Base-by-base conservation (phyloP, 352 stramenopile genomes). In the Lagenidium giganteum region DNA sequence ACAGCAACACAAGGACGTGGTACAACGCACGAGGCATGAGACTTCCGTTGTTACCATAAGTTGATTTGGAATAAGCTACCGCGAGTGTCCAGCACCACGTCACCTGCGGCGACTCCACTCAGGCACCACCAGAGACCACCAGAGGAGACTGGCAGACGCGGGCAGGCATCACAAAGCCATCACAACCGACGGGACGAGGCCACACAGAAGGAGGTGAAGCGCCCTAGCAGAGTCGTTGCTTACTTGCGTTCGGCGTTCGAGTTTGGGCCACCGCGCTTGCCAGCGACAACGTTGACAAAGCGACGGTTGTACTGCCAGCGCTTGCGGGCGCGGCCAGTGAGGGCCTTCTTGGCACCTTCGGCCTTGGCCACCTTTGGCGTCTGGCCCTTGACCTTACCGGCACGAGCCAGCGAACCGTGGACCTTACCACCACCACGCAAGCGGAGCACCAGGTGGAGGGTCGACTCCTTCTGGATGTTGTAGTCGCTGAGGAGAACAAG, bases 341-440 rank as follows among this genome's bases (percentile, higher is more conserved):
- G 93, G 62, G 93, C 70, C 78, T 99, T 99, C 90, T 98, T 95
- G 60, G 69, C 97, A 68, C 98, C 96, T 75, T 99, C 97, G 78
- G 97, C 76, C 73, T 96, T 97, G 70, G 97, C 91, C 32, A 99
- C 96, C 93, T 99, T 99, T 61, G 96, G 97, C 37, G 97, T 99
- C 81, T 99, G 96, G 66, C 96, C 95, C 87, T 99, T 99, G 35
- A 99, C 96, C 86, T 99, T 99, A 95, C 97, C 97, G 73, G 97
- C 97, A 98, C 97, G 97, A 78, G 97, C 96, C 63, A 99, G 80
- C 61, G 96, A 99, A 93, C 96, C 96, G 94, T 99, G 97, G 70
- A 99, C 96, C 88, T 98, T 98, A 78, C 94, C 96, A 88, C 82
- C 82, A 83, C 82, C 82, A 50, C 94, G 87, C 40, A 98, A 84